Base-by-base conservation (phyloP, 805 yeast genomes). In the Lipomyces yamanashiensis region DNA sequence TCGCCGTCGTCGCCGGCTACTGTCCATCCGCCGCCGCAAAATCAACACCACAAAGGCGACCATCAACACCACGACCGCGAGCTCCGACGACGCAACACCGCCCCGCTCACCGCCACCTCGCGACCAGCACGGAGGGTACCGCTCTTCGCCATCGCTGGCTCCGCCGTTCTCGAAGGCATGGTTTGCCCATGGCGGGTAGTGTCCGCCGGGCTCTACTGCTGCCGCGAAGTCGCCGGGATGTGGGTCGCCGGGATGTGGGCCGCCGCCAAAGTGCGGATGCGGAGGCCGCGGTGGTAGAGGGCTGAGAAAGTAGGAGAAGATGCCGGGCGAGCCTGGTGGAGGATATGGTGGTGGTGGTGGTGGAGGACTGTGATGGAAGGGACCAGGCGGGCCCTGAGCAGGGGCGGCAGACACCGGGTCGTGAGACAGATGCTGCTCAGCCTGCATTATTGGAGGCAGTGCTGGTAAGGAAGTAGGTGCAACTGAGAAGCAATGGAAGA, bases 1-100 rank as follows among this genome's bases (percentile, higher is more conserved):
- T 43, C 54, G 47, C 37, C 56, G 50, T 17, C 55, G 44, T 8
- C 47, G 59, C 19, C 59, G 50, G 28, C 39, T 43, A 7, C 21
- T 12, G 34, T 52, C 55, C 36, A 36, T 13, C 17, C 41, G 40
- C 33, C 55, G 43, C 55, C 39, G 39, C 28, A 28, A 28, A 4
- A 52, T 40, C 13, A 40, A 23, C 17, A 52, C 45, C 15, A 47
- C 34, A 13, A 52, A 13, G 10, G 55, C 55, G 1, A 43, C 19
- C 47, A 19, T 21, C 4, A 43, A 17, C 17, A 43, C 47, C 21
- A 19, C 47, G 9, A 43, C 21, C 47, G 19, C 47, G 17, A 43
- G 47, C 17, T 19, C 47, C 21, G 45, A 19, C 45, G 12, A 19
- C 7, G 19, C 45, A 6, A 15, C 45, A 13, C 45, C n/a, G 17